phyloP scores from a whole-genome alignment of 768 basidiomycete genomes.

The Auriscalpium microsporum region DNA sequence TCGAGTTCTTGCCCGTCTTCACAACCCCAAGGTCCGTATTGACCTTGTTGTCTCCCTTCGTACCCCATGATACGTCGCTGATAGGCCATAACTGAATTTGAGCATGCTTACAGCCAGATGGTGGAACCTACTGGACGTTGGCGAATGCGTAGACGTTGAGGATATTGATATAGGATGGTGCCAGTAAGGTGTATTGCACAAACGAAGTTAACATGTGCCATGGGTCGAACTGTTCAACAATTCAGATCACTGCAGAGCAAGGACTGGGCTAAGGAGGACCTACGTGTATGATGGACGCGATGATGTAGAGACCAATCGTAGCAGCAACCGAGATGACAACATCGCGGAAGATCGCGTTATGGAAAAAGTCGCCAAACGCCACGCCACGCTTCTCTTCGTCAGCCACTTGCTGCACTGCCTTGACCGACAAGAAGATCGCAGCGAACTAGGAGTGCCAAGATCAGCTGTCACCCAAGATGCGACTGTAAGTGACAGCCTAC shows the following conservation, averaged over 20 bases:
- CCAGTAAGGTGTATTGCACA: conserved; percentile 85
- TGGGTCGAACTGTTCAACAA: conserved; percentile 69
- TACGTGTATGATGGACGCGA: conserved; percentile 79
- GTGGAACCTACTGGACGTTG: conserved; percentile 53
- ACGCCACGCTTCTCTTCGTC: conserved; percentile 37
- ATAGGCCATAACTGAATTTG: neutral
- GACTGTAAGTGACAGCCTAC: conserved; percentile 30
- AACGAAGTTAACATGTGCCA: conserved; percentile 99
- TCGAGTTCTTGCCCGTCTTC: conserved; percentile 52
- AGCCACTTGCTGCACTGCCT: conserved; percentile 61
- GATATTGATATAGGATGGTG: conserved; percentile 89
- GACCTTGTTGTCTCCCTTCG: conserved; percentile 88
- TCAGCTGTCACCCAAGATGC: no score
- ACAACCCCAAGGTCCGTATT: conserved; percentile 82
- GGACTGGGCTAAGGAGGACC: conserved; percentile 24
- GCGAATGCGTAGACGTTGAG: conserved; percentile 89
- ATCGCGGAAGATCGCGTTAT: conserved; percentile 75
- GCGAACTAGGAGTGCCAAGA: conserved; percentile 39
- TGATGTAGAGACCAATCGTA: conserved; percentile 82
- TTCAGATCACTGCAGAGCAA: neutral
- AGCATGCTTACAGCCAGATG: neutral
- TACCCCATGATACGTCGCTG: conserved; percentile 89
- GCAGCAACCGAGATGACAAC: conserved; percentile 81
- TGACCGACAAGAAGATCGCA: conserved; percentile 76
- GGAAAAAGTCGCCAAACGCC: conserved; percentile 52